Percentiles rank a stretch among this genome's conserved stretches.
These are phyloP conservation scores for Torulaspora indica DNA, from an alignment of 805 yeast species.

Conservation along the genomic window DNA sequence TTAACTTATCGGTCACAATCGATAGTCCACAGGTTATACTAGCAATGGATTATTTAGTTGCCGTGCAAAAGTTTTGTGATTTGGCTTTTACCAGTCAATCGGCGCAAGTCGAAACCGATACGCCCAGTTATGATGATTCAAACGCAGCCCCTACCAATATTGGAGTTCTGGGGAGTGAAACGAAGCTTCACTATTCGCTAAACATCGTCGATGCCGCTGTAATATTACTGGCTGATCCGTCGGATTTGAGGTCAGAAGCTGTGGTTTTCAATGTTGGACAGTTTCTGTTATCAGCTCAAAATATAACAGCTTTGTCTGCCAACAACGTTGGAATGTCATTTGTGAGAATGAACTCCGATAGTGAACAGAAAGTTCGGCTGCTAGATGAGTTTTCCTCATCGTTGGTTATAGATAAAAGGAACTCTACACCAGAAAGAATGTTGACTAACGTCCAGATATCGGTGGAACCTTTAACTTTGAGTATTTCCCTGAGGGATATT, in stretches of 20 bases:
- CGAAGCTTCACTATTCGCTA: constrained; percentile 48
- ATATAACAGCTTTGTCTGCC: constrained; percentile 60
- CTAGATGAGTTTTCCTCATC: constrained; percentile 86
- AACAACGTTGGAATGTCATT: constrained; percentile 83
- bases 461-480: constrained; percentile 72
- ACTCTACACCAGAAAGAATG: constrained; percentile 53
- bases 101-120: not conserved
- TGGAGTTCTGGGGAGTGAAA: constrained; percentile 5
- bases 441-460: constrained; percentile 63
- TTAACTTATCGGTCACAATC: constrained; percentile 55
- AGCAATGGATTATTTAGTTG: constrained; percentile 81
- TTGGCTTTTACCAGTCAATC: constrained; percentile 38
- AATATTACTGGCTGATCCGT: constrained; percentile 75
- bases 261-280: constrained; percentile 86
- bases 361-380: constrained; percentile 61
- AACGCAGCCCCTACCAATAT: not conserved
- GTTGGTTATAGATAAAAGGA: constrained; percentile 64
- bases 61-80: constrained; percentile 60
- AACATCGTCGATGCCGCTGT: constrained; percentile 75
- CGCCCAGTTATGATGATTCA: not conserved
- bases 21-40: constrained; percentile 77
- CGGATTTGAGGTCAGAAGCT: constrained; percentile 68
- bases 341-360: constrained; percentile 63
- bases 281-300: constrained; percentile 61
- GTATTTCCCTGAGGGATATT: constrained; percentile 85